Base-by-base conservation (phyloP, 2,329 filamentous ascomycete species). In the Colletotrichum brevisporum region DNA sequence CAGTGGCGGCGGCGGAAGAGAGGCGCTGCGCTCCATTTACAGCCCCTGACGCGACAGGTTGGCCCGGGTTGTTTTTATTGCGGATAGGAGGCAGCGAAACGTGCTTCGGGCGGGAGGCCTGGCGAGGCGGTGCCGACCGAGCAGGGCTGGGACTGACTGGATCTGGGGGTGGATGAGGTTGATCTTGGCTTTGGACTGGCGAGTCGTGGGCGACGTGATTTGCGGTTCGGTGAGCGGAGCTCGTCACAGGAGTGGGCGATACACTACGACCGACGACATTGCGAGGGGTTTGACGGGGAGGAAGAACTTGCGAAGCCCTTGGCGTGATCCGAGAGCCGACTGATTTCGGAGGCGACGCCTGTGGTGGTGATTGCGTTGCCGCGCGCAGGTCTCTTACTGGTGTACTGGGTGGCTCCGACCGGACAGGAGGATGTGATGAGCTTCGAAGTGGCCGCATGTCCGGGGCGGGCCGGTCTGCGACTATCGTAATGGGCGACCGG, bases 371-470 rank as follows among this genome's bases (percentile, higher is more conserved):
- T 26, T 47, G 31, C 8, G 24, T 69, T 6, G 31, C 45, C 10
- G 56, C 18, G 8, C 45, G 31, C 10, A 43, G 21, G 15, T 53
- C 45, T 21, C 41, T 6, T 2, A 31, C 45, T 3, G 67, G 67
- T 15, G 67, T 69, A 13, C 52, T 59, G 18, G 67, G 63, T 24
- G 55, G 50, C 39, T 61, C 51, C 24, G n/a, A 24, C 9, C 21
- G 51, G 6, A 36, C 31, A 27, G 24, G 6, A 15, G 50, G 43
- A 24, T 26, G 39, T 2, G 13, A 18, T 1, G 55, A 13, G n/a
- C 47, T 56, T 1, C 53, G 39, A 6, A 13, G 13, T 6, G 12
- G 39, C 24, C 39, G 39, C 16, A 24, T 15, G 5, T 41, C 43
- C 5, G 36, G 51, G 18, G 26, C 50, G 45, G 55, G 45, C 24